Base-by-base conservation (phyloP, 2,329 filamentous ascomycete species). In the Drechslerella dactyloides region DNA sequence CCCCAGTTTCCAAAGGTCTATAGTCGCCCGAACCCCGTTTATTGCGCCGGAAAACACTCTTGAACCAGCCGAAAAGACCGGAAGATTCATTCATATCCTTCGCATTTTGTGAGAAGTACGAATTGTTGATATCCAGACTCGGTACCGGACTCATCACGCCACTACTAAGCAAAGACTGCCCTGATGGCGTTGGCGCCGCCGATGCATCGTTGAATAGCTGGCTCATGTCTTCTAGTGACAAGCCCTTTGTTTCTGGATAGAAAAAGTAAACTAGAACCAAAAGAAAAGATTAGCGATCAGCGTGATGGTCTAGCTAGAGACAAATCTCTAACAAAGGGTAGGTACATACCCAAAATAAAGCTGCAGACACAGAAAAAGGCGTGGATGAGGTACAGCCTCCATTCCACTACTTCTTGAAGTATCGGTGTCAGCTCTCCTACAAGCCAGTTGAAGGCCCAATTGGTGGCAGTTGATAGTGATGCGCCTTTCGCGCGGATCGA, bases 381-480 rank as follows among this genome's bases (percentile, higher is more conserved):
- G 80, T 99, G 94, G 15, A 99, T 84, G 53, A 99, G 85, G 78
- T 99, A 99, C 72, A 97, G 83, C 35, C 94, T 87, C 94, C 94
- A 99, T 77, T 89, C 86, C 77, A 99, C 97, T 81, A 85, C 87
- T 77, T 94, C 91, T 79, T 99, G 93, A 69, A 97, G 83, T 61
- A 97, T 87, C 1, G 94, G 94, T 0, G 94, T 99, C 84, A 97
- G 86, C 80, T 96, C 91, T 75, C 94, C 94, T 2, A 97, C 94
- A 24, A 97, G 83, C 90, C 92, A 99, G 81, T 99, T 99, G 81
- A 94, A 96, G 0, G 93, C 92, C 94, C 94, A 99, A 79, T 99
- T 99, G 33, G 93, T 89, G 17, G 94, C 94, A 1, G 94, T 97
- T 72, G 93, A 97, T 79, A 99, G 81, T 84, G 92, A 96, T 60